Evolutionary conservation across 2,329 filamentous ascomycete species (phyloP), one percentile per base, ranked within the genome.

Genomic region (Plectosphaerella cucumerina): DNA sequence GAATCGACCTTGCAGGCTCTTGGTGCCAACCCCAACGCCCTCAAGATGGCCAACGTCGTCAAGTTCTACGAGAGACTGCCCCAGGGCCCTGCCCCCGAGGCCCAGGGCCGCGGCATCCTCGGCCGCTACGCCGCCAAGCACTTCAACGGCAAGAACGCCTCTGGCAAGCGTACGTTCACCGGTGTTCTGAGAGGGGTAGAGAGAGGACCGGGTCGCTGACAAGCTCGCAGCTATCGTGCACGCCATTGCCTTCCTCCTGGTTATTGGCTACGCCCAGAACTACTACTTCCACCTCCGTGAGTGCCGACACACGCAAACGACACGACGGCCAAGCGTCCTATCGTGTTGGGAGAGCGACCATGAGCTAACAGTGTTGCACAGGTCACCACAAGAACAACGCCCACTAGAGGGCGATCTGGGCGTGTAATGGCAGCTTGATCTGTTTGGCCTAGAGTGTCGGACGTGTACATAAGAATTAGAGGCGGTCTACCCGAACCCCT

Each of bases 361-460:
- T 48, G 49, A 51, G 50, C 56, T 64, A 58, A 68, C 57, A 58
- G 31, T 35, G 34, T 5, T 23, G 23, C 17, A 50, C 62, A 99
- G 94, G 94, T 66, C 93, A 99, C 85, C 93, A 97, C 89, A 99
- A 99, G 89, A 97, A 99, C 88, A 95, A 99, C 75, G 89, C 90
- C 65, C 94, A 99, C 82, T 99, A 95, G 78, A 68, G 47, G 50
- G 50, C 31, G n/a, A 17, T 18, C 3, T 22, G 41, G 39, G 22
- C 41, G 47, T 43, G 42, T 42, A 44, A 48, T 42, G 37, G 49
- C 49, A 42, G 31, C 53, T 50, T 47, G 26, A 47, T 55, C 53
- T 48, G 49, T 53, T 44, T 31, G 47, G 44, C 48, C 55, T 53
- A 47, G 50, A 48, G 50, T 48, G 48, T 49, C 49, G 51, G 55